A percentile compares a stretch with the other conserved stretches of the same genome.
phyloP scores from a whole-genome alignment of 805 yeast species.

The Wickerhamomyces silvicola region DNA sequence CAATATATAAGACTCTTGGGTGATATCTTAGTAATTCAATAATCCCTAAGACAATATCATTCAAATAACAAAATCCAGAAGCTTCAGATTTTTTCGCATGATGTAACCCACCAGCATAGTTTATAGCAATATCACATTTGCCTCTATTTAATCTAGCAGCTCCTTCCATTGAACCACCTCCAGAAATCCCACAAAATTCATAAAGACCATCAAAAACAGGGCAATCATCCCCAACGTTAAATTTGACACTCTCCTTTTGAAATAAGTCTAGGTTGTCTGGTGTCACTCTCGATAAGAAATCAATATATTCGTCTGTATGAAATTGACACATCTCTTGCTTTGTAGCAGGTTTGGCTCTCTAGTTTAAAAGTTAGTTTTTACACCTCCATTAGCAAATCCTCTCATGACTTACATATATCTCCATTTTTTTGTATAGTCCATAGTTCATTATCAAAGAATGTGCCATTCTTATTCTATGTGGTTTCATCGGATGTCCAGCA shows the following conservation, averaged over 20 bases:
- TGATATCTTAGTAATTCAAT: constrained; percentile 72
- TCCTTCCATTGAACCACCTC: constrained; percentile 90
- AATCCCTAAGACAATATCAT: constrained; percentile 84
- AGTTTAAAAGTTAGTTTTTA: constrained; percentile 1
- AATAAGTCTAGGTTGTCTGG: constrained; percentile 89
- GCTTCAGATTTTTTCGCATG: constrained; percentile 91
- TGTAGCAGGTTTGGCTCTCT: constrained; percentile 93
- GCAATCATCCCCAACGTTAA: constrained; percentile 95
- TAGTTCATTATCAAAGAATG: constrained; percentile 95
- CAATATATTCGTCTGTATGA: constrained; percentile 96
- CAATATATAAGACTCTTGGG: constrained; percentile 82
- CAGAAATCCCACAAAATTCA: constrained; percentile 71
- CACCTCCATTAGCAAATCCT: not conserved
- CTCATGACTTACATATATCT: constrained; percentile 50
- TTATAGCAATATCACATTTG: constrained; percentile 85
- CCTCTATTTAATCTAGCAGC: constrained; percentile 76
- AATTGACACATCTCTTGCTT: constrained; percentile 97
- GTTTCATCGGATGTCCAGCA: constrained; percentile 98
- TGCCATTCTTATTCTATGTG: constrained; percentile 98
- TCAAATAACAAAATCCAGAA: constrained; percentile 85
- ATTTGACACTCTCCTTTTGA: constrained; percentile 81
- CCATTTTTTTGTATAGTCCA: constrained; percentile 95
- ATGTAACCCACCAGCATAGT: constrained; percentile 91
- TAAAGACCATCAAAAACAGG: constrained; percentile 77
- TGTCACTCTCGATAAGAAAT: constrained; percentile 81